Evolutionary conservation across 106 monocot species (phyloP).

Genomic region (Allium sativum): DNA sequence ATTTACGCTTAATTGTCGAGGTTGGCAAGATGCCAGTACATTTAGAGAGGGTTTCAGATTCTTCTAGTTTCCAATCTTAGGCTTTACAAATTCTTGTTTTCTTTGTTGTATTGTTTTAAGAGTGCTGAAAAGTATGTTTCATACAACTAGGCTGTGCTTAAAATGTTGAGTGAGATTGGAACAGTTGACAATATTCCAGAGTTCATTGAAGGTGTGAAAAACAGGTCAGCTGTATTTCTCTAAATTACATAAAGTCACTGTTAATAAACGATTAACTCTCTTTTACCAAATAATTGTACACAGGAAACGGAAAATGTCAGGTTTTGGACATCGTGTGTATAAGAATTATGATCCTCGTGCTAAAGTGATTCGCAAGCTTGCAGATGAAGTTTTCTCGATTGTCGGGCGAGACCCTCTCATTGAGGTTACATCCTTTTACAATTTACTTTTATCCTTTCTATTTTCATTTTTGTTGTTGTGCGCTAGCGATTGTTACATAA

Average conservation of each 20-base stretch:
- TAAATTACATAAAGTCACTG: not conserved
- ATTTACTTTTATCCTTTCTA: too few relatives aligned
- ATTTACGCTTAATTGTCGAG: too few relatives aligned
- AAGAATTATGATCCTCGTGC: constrained; percentile 99
- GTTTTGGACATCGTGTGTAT: constrained; percentile 95
- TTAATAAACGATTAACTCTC: not conserved
- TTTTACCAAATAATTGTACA: not conserved
- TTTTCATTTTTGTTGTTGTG: too few relatives aligned
- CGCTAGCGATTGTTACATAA: too few relatives aligned
- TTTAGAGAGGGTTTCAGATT: too few relatives aligned
- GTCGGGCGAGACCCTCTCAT: constrained; percentile 94
- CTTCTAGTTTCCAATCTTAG: too few relatives aligned
- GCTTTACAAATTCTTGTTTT: too few relatives aligned
- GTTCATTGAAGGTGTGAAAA: constrained; percentile 89
- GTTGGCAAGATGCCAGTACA: too few relatives aligned
- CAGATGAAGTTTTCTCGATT: constrained; percentile 98
- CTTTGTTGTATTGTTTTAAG: too few relatives aligned
- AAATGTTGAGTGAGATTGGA: constrained; percentile 88
- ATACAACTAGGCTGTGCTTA: constrained; percentile 69
- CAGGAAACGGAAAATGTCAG: constrained; percentile 94
- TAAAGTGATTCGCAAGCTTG: constrained; percentile 84
- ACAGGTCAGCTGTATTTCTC: constrained; percentile 35
- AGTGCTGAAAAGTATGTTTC: too few relatives aligned
- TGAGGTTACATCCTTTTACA: constrained; percentile 43
- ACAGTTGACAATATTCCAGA: constrained; percentile 71